These are phyloP conservation scores for Blastocystis sp. DNA, from an alignment of 352 stramenopile genomes.

Conservation along the genomic window DNA sequence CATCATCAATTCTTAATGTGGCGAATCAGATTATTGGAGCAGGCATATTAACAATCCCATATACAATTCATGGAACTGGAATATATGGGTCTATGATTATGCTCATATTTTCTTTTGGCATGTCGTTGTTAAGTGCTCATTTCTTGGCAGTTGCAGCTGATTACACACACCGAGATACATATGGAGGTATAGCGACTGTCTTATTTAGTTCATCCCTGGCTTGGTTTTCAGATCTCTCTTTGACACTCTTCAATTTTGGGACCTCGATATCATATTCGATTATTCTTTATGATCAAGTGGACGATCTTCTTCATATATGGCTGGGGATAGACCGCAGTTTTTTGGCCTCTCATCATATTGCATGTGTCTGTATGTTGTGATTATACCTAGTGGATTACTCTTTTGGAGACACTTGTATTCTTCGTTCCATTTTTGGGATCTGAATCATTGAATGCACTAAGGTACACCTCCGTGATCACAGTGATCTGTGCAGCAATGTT, in stretches of 20 bases:
- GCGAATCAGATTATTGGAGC: slow-evolving; percentile 69
- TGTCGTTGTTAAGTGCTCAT: background rate
- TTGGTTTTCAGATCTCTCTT: slow-evolving; percentile 16
- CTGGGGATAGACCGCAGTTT: background rate
- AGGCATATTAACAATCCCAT: slow-evolving; percentile 69
- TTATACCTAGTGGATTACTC: background rate
- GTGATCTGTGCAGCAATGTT: slow-evolving; percentile 28
- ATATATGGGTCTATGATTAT: slow-evolving; percentile 49
- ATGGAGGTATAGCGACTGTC: background rate
- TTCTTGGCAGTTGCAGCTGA: slow-evolving; percentile 23
- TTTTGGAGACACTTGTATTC: background rate
- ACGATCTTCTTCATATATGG: background rate
- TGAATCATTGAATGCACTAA: background rate
- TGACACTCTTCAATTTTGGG: slow-evolving; percentile 60
- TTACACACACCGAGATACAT: slow-evolving; percentile 2
- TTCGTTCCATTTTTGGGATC: slow-evolving; percentile 40
- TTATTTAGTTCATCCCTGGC: background rate
- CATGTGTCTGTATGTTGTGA: background rate
- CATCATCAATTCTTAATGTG: slow-evolving; percentile 67
- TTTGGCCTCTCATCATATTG: background rate
- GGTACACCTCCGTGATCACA: slow-evolving; percentile 34
- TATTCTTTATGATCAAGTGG: slow-evolving; percentile 41
- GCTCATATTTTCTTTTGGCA: background rate
- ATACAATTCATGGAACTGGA: slow-evolving; percentile 59
- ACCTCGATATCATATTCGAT: slow-evolving; percentile 27